Conservation (phyloP, 345 rosid genomes). For the Cardamine resedifolia region DNA sequence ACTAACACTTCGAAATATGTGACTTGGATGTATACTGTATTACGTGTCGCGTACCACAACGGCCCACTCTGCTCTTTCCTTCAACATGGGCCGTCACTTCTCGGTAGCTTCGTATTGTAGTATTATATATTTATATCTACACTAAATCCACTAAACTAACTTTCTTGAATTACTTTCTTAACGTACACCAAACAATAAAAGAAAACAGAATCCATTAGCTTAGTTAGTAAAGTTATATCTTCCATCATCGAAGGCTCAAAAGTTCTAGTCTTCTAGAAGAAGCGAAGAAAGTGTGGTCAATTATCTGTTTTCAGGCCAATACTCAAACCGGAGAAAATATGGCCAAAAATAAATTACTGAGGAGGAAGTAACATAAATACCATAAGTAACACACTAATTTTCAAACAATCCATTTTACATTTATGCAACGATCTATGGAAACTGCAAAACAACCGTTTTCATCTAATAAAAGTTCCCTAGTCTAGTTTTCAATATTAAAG, state of each 20-base stretch:
- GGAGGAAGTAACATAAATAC: too few species aligned
- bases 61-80: background rate
- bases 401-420: too few species aligned
- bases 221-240: background rate
- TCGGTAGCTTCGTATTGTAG: background rate
- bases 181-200: background rate
- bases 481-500: too few species aligned
- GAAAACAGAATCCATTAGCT: background rate
- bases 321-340: background rate
- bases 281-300: background rate
- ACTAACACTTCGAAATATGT: background rate
- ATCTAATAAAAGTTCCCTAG: too few species aligned
- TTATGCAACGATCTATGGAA: too few species aligned
- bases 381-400: too few species aligned
- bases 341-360: background rate
- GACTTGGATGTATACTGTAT: background rate
- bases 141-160: background rate
- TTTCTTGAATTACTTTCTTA: background rate
- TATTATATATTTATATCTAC: background rate
- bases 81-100: background rate
- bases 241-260: background rate
- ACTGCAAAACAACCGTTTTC: too few species aligned
- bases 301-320: background rate
- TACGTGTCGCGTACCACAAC: background rate
- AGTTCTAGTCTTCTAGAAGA: background rate